phyloP scores from a whole-genome alignment of 306 rosid species.

The Trichosanthes cucumerina region DNA sequence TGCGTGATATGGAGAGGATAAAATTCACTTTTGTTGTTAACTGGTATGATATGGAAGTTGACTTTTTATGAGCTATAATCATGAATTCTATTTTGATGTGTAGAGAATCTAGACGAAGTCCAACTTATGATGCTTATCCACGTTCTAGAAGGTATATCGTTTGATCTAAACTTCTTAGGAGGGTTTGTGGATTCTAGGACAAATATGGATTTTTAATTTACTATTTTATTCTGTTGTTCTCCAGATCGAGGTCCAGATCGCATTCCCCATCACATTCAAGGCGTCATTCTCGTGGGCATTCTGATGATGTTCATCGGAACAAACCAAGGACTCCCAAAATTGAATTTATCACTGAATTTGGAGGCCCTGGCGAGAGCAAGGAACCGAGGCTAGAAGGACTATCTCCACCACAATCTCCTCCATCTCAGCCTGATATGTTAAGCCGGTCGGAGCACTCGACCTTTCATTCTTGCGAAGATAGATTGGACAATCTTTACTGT shows the following conservation, averaged over 20 bases:
- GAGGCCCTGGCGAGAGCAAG: constrained; percentile 60
- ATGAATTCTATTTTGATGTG: constrained; percentile 18
- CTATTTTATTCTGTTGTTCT: background rate
- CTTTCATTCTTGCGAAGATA: constrained; percentile 95
- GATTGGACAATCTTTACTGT: constrained; percentile 88
- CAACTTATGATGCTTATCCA: constrained; percentile 94
- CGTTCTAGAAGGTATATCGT: constrained; percentile 67
- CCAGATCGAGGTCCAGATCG: constrained; percentile 73
- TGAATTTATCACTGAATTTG: constrained; percentile 92
- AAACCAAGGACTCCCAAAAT: constrained; percentile 69
- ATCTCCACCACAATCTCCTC: constrained; percentile 88
- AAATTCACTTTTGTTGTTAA: constrained; percentile 13
- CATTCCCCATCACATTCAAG: constrained; percentile 73
- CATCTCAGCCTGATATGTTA: constrained; percentile 65
- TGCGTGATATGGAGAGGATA: background rate
- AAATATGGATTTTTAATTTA: background rate
- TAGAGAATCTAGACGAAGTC: constrained; percentile 91
- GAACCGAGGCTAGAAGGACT: constrained; percentile 57
- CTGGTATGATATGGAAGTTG: background rate
- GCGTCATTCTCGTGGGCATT: constrained; percentile 52
- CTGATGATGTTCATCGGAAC: constrained; percentile 71
- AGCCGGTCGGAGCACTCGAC: constrained; percentile 99
- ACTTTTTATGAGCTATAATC: constrained; percentile 1
- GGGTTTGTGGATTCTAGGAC: background rate
- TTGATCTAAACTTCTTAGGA: background rate